These are phyloP conservation scores for Haematococcus lacustris DNA, from an alignment of 139 green algal genomes.

Conservation along the genomic window DNA sequence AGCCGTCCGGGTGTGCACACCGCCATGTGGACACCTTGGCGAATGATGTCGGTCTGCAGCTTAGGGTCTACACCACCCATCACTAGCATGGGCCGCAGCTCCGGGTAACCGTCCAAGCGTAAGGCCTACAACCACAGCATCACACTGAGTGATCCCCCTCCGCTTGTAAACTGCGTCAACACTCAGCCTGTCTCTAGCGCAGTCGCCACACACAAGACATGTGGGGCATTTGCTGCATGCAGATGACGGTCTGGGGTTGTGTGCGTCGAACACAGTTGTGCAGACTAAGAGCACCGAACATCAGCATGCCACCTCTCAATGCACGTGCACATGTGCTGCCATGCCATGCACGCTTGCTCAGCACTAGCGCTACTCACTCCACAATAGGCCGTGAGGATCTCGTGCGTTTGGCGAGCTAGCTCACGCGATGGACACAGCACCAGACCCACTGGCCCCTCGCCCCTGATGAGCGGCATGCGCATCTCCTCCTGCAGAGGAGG, in stretches of 20 bases:
- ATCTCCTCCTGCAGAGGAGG: slow-evolving; percentile 49
- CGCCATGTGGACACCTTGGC: slow-evolving; percentile 83
- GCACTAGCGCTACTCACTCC: slow-evolving; percentile 9
- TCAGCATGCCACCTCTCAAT: too few relatives aligned
- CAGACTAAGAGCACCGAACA: too few relatives aligned
- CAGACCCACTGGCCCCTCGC: slow-evolving; percentile 87
- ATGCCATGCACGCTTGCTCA: too few relatives aligned
- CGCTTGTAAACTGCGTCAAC: too few relatives aligned
- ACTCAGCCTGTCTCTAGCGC: too few relatives aligned
- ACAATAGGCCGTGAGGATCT: slow-evolving; percentile 67
- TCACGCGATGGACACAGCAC: slow-evolving; percentile 92
- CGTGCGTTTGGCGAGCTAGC: slow-evolving; percentile 84
- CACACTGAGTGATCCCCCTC: background rate
- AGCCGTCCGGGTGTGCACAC: slow-evolving; percentile 89
- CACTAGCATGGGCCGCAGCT: slow-evolving; percentile 79
- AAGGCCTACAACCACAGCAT: slow-evolving; percentile 30
- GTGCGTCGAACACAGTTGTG: too few relatives aligned
- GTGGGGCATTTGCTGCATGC: too few relatives aligned
- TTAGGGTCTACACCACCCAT: slow-evolving; percentile 82
- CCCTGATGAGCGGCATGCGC: slow-evolving; percentile 65
- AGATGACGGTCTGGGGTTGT: too few relatives aligned
- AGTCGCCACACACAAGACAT: too few relatives aligned
- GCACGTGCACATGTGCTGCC: too few relatives aligned
- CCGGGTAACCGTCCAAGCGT: slow-evolving; percentile 43
- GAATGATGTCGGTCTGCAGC: slow-evolving; percentile 27